Evolutionary conservation across 306 rosid species (phyloP), one percentile per base, ranked within the genome.

Genomic region (Fragaria iinumae): DNA sequence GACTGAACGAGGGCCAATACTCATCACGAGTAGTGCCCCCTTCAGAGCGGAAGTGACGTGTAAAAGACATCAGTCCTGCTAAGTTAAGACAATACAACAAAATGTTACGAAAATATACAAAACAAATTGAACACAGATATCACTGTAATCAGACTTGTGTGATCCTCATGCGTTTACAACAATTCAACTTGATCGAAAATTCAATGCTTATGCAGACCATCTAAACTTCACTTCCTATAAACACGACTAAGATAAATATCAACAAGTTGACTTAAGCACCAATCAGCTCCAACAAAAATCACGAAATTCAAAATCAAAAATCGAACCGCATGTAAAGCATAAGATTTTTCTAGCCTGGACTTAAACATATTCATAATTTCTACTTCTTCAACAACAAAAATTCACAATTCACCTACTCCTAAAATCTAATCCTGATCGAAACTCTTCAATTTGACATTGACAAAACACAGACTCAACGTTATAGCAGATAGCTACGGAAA

Each of bases 41-140:
- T 72, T 89, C 91, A 14, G 88, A 76, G 69, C 80, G 87, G 45
- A 76, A 83, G 84, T 89, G 87, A 72, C 85, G 87, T 49, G 68
- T 66, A 79, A 79, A 85, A 64, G 97, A 78, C 99, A 95, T 95
- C 49, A 52, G 71, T 83, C 89, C 97, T 92, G 88, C 77, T 45
- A 79, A 65, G 50, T 62, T 72, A 48, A 66, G 21, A 60, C 27
- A 44, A 38, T 25, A 9, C 12, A 45, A 21, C 68, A 39, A 38
- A 43, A 49, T 23, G 56, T 36, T 14, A 55, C 47, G 36, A 47
- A n/a, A 41, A 76, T 11, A 16, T 18, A 11, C 69, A 5, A 27
- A 27, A 44, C 41, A 56, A 56, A 38, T 8, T 2, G 34, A 73
- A 43, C 77, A 73, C 32, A 73, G 10, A 41, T 1, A 10, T 9